Conservation (phyloP, 225 moss, liverwort and hornwort species). For the Marchantia paleacea region DNA sequence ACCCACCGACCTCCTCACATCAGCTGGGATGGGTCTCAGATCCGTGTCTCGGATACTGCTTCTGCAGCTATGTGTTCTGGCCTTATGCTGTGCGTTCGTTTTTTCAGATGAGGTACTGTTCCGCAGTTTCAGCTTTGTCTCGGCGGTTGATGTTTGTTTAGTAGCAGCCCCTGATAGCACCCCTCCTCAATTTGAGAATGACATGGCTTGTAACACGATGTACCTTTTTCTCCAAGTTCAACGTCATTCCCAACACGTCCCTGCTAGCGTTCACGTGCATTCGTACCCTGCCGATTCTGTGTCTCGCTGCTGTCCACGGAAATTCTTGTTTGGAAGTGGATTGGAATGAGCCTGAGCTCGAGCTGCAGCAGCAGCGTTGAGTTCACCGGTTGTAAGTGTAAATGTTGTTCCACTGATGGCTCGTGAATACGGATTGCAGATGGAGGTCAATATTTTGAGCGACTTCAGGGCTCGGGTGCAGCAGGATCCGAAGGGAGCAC, state of each 20-base stretch:
- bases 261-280: no score
- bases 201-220: no score
- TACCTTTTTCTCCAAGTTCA: no score
- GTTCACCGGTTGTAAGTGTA: neutral
- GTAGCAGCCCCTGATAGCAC: no score
- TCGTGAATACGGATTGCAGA: neutral
- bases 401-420: neutral
- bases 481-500: constrained; percentile 2
- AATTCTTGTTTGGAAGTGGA: no score
- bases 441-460: constrained; percentile 16
- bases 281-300: neutral
- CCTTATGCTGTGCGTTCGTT: neutral
- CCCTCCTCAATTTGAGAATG: no score
- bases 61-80: neutral
- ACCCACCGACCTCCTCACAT: no score
- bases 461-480: constrained; percentile 11
- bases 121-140: neutral
- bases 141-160: no score
- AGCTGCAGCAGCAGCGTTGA: neutral
- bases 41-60: neutral
- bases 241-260: no score
- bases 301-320: neutral
- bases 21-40: neutral
- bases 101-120: constrained; percentile 2
- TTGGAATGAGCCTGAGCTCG: neutral